These are phyloP conservation scores for Chaetomiaceae sp. DNA, from an alignment of 2,329 filamentous ascomycete species.

Conservation along the genomic window DNA sequence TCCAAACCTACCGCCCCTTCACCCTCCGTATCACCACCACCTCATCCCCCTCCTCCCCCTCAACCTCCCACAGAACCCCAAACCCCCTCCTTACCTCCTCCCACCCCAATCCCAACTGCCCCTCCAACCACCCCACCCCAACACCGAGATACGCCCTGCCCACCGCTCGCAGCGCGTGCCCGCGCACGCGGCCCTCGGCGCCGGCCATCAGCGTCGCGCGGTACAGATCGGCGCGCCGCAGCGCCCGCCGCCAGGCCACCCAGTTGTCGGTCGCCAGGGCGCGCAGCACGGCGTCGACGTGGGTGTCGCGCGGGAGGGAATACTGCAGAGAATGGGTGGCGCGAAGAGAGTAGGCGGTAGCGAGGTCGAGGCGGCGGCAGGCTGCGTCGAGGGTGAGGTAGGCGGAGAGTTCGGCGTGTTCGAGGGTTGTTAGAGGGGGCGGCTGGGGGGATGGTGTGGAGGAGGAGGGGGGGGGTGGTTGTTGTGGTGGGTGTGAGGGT, in stretches of 20 bases:
- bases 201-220: slow-evolving; percentile 73
- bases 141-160: slow-evolving; percentile 74
- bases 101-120: slow-evolving; percentile 64
- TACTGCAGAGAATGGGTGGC: slow-evolving; percentile 53
- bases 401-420: slow-evolving; percentile 70
- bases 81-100: slow-evolving; percentile 59
- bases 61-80: slow-evolving; percentile 79
- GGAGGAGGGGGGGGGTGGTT: not conserved
- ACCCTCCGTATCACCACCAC: slow-evolving; percentile 68
- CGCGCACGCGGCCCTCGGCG: slow-evolving; percentile 66
- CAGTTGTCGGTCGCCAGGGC: slow-evolving; percentile 79
- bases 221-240: slow-evolving; percentile 71
- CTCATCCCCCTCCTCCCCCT: slow-evolving; percentile 58
- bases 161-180: slow-evolving; percentile 79
- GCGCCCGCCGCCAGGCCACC: slow-evolving; percentile 66
- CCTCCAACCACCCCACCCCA: slow-evolving; percentile 63
- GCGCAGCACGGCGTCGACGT: slow-evolving; percentile 61
- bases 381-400: slow-evolving; percentile 85
- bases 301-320: slow-evolving; percentile 57
- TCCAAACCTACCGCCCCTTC: slow-evolving; percentile 32
- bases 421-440: slow-evolving; percentile 54
- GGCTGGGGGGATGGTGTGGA: slow-evolving; percentile 44
- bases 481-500: not conserved
- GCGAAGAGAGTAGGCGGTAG: slow-evolving; percentile 64
- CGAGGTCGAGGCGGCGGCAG: slow-evolving; percentile 71